Evolutionary conservation across 768 basidiomycete genomes (phyloP).

Genomic region (Tricholoma sp.): DNA sequence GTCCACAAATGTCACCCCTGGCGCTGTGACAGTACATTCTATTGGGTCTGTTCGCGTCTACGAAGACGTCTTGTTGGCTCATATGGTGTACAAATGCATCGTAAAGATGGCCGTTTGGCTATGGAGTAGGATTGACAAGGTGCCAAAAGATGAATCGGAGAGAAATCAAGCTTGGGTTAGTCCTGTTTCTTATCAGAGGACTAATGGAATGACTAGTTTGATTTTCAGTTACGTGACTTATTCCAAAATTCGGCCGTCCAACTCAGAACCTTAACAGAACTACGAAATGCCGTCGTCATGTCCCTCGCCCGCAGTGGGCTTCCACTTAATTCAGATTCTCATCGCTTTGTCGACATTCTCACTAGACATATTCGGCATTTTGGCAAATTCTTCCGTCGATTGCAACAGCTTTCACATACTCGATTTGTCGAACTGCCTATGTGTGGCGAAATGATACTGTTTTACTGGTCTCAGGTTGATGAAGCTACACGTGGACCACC

Average conservation of each 20-base stretch:
- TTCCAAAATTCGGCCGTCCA: constrained; percentile 58
- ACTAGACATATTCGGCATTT: constrained; percentile 67
- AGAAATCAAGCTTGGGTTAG: constrained; percentile 52
- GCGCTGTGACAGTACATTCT: constrained; percentile 36
- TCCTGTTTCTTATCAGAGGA: constrained; percentile 4
- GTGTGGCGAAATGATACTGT: constrained; percentile 66
- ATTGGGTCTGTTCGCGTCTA: constrained; percentile 33
- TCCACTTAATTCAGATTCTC: constrained; percentile 29
- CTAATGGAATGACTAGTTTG: background rate
- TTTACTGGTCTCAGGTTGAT: constrained; percentile 78
- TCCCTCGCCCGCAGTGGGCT: constrained; percentile 32
- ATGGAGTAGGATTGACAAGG: constrained; percentile 50
- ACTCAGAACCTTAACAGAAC: constrained; percentile 47
- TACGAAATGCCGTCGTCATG: constrained; percentile 52
- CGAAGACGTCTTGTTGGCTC: constrained; percentile 47
- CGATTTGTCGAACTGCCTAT: constrained; percentile 61
- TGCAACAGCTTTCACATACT: constrained; percentile 56
- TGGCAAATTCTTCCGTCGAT: constrained; percentile 75
- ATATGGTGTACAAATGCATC: constrained; percentile 74
- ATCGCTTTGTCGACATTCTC: constrained; percentile 48
- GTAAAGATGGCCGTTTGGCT: constrained; percentile 68
- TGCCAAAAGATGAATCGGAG: constrained; percentile 36
- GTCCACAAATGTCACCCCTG: constrained; percentile 33
- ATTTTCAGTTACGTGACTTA: constrained; percentile 49
- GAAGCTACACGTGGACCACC: constrained; percentile 56